These are phyloP conservation scores for Talaromyces proteolyticus DNA, from an alignment of 495 filamentous ascomycete species.

Conservation along the genomic window DNA sequence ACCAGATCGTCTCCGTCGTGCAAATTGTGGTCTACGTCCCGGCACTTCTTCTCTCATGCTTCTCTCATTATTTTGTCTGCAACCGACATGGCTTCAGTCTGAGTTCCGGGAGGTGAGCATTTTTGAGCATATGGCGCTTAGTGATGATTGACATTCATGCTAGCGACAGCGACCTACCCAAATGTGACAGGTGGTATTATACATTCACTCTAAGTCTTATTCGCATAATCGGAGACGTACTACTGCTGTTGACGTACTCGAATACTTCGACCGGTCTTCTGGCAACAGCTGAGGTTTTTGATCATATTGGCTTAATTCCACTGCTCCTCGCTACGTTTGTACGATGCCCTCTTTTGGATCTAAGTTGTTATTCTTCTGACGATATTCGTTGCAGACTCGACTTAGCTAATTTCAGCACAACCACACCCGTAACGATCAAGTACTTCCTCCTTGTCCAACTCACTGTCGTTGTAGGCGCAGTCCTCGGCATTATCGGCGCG, in stretches of 20 bases:
- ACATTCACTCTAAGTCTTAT: slow-evolving; percentile 3
- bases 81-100: slow-evolving; percentile 1
- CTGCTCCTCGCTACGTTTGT: background rate
- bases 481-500: background rate
- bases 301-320: slow-evolving; percentile 1
- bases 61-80: too few species aligned
- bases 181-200: slow-evolving; percentile 1
- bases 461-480: background rate
- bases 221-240: background rate
- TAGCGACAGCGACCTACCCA: background rate
- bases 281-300: background rate
- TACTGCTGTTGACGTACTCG: background rate
- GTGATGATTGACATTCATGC: background rate
- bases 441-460: slow-evolving; percentile 1
- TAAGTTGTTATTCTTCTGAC: background rate
- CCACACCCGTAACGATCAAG: background rate
- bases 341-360: background rate
- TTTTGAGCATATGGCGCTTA: background rate
- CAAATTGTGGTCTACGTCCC: background rate
- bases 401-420: background rate
- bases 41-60: background rate
- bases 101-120: background rate
- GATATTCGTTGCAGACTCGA: background rate
- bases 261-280: background rate
- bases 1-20: background rate